Evolutionary conservation across 2,329 filamentous ascomycete genomes (phyloP), one percentile per base, ranked within the genome.

Genomic region (Trichophyton benhamiae): DNA sequence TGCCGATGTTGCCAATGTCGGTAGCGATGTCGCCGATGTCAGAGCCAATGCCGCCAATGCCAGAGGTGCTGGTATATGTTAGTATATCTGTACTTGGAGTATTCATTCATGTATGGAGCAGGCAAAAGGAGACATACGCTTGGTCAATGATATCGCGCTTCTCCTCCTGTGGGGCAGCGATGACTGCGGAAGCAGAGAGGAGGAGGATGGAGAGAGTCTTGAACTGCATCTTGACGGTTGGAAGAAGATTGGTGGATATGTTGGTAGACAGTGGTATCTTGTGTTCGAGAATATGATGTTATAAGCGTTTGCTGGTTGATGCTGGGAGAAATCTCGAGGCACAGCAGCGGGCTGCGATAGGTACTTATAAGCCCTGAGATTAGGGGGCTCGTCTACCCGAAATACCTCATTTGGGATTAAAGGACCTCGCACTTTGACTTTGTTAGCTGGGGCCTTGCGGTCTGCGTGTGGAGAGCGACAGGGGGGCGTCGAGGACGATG

Each of bases 161-260:
- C 57, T 62, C 58, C 44, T 60, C 15, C 59, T 38, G 13, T 48
- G 59, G 62, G 11, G 62, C 60, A 4, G 63, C 61, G 27, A 66
- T 67, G 42, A 69, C 44, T 42, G 64, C 66, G 17, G 64, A 62
- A 42, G 66, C 64, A 5, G 67, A 64, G 49, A 69, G 61, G 61
- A 68, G 33, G 57, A 69, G 60, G 49, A 68, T 22, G 7, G 67
- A 61, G 58, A 70, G 62, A 22, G 64, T 57, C 63, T 68, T 69
- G 63, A 66, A 66, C 55, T 68, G 64, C 68, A 69, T 69, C 44
- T 52, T 66, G 65, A 57, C 25, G 49, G n/a, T 22, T 15, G 15
- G 22, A 6, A 13, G 38, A 7, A 13, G 38, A 30, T 25, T 17
- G 41, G 8, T 27, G 8, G 42, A 30, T 48, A 17, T 5, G 41